These are phyloP conservation scores for Periconia sp. DNA, from an alignment of 2,329 filamentous ascomycete genomes.

Conservation along the genomic window DNA sequence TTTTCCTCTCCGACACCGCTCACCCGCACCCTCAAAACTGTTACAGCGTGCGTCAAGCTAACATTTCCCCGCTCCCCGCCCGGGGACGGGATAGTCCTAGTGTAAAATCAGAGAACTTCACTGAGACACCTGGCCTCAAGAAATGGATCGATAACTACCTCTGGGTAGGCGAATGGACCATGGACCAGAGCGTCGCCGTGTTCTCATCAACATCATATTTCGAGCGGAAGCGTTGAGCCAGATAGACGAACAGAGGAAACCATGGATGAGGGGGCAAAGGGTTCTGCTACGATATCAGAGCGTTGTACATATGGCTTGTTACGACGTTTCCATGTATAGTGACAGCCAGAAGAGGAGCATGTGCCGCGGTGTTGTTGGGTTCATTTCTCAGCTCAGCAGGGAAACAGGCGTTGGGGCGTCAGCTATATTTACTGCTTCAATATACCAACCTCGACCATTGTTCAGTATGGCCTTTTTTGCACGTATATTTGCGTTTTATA, in stretches of 20 bases:
- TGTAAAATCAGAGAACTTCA: constrained; percentile 84
- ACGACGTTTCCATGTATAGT: no score
- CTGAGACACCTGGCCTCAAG: constrained; percentile 81
- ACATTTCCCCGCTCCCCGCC: constrained; percentile 48
- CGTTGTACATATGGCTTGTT: neutral
- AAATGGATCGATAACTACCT: constrained; percentile 94
- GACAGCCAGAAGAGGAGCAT: no score
- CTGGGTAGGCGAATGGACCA: constrained; percentile 93
- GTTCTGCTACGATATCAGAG: neutral
- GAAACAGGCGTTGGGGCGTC: constrained; percentile 19
- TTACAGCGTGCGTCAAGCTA: constrained; percentile 42
- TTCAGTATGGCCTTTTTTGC: neutral
- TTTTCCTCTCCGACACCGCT: constrained; percentile 3
- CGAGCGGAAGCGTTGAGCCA: constrained; percentile 72
- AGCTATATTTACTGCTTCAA: constrained; percentile 1
- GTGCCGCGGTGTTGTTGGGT: neutral
- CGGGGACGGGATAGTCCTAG: constrained; percentile 67
- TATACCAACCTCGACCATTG: constrained; percentile 8
- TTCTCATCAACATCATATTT: constrained; percentile 90
- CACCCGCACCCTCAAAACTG: neutral
- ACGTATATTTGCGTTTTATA: neutral
- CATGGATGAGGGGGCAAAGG: neutral
- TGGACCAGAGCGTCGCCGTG: constrained; percentile 95
- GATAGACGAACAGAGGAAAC: no score
- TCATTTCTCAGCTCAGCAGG: constrained; percentile 5